Percentiles rank a stretch among this genome's conserved stretches.
Evolutionary conservation across 371 early-diverging fungal genomes (phyloP).

Genomic region (Lichtheimia hyalospora): DNA sequence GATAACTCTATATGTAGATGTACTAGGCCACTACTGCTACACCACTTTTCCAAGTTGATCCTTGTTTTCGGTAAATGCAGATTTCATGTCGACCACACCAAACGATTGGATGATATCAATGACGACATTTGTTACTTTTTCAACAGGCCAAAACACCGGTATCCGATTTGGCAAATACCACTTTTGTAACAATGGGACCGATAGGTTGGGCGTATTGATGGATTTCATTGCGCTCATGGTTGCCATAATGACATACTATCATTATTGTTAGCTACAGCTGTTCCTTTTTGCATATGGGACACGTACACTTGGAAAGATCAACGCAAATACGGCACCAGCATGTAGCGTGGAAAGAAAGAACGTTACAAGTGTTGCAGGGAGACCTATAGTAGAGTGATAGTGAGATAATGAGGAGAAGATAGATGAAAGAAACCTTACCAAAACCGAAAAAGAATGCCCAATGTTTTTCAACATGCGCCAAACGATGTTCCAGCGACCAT

Average conservation of each 20-base stretch:
- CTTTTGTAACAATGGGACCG: not conserved
- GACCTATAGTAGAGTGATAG: conserved; percentile 16
- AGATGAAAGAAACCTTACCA: conserved; percentile 21
- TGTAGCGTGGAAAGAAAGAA: conserved; percentile 47
- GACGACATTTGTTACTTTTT: not conserved
- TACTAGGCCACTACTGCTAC: not conserved
- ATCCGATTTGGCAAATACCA: conserved; percentile 10
- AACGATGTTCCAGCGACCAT: conserved; percentile 43
- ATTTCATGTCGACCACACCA: not conserved
- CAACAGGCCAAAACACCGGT: conserved; percentile 14
- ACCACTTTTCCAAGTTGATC: conserved; percentile 14
- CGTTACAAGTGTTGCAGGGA: conserved; percentile 36
- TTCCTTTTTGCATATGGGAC: not conserved
- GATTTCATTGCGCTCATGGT: conserved; percentile 35
- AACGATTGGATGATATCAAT: not conserved
- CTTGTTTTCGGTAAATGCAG: conserved; percentile 6
- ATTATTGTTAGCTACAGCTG: not conserved
- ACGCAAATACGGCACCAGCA: conserved; percentile 46
- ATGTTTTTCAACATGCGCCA: conserved; percentile 43
- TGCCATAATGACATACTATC: conserved; percentile 50
- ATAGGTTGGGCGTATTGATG: not conserved
- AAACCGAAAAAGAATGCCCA: conserved; percentile 56
- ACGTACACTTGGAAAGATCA: conserved; percentile 52
- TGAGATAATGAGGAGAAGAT: not conserved
- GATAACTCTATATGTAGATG: too few relatives aligned